Evolutionary conservation across 257 asterid species (phyloP), one percentile per base, ranked within the genome.

Genomic region (Plectranthus barbatus): DNA sequence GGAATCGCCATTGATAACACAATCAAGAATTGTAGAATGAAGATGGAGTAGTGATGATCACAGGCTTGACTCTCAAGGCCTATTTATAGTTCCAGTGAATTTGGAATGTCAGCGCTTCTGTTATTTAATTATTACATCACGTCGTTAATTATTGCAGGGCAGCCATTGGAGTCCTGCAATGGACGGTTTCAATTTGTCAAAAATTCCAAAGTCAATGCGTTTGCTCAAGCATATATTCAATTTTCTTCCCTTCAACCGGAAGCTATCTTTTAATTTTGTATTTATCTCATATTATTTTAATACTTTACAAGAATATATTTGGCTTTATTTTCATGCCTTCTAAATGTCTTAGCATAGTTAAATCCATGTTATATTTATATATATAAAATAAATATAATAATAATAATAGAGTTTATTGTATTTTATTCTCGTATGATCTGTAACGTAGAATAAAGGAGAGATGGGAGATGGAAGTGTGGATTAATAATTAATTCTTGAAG

Each of bases 1-100:
- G 88, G 91, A 61, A 84, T 81, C 3, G 81, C 81, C 85, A 80
- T 81, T 64, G 76, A 47, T 17, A 33, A 54, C 11, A 13, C 19
- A 52, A 4, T 2, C 21, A 46, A 8, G 54, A 48, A 19, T 17
- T 3, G 36, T 31, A 26, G 31, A 2, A 31, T n/a, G n/a, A n/a
- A n/a, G n/a, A 31, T 53, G 21, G 9, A 8, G 17, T 15, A 1
- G 54, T 71, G 77, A 40, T 75, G 73, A 2, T 72, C 9, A 60
- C 47, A 21, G 47, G 42, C 52, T 41, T 56, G 39, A 37, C 19
- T 45, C 2, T 19, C 1, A 29, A 68, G 64, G 60, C 24, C 47
- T 77, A 79, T 79, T 74, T 81, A 81, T 84, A 84, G 49, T 69
- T 56, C 75, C 31, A 39, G 61, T 52, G 62, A 57, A 23, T 57